These are phyloP conservation scores for Colletotrichum musae DNA, from an alignment of 2,329 filamentous ascomycete species.

Conservation along the genomic window DNA sequence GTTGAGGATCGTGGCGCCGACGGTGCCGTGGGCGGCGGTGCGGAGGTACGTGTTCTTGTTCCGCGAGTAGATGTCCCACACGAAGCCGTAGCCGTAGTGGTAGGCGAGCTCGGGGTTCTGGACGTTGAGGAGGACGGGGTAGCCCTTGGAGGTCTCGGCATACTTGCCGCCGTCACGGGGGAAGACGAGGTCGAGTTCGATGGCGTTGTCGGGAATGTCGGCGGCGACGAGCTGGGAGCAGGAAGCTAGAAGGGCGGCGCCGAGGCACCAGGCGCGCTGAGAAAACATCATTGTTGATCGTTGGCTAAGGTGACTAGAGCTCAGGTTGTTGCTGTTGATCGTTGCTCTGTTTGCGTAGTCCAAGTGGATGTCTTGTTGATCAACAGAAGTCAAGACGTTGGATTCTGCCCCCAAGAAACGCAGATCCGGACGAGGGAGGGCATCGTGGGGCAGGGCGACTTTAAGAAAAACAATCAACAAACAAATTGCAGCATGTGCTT, in stretches of 20 bases:
- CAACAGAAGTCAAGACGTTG: slow-evolving; percentile 12
- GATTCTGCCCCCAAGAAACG: slow-evolving; percentile 25
- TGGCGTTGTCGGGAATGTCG: slow-evolving; percentile 37
- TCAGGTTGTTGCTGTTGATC: slow-evolving; percentile 3
- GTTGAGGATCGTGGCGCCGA: slow-evolving; percentile 36
- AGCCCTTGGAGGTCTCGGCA: slow-evolving; percentile 33
- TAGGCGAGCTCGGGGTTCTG: slow-evolving; percentile 40
- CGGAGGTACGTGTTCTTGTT: slow-evolving; percentile 37
- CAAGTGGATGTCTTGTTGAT: slow-evolving; percentile 6
- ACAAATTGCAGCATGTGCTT: not conserved
- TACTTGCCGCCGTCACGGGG: slow-evolving; percentile 38
- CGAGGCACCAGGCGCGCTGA: slow-evolving; percentile 22
- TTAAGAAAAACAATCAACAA: slow-evolving; percentile 15
- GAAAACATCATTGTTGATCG: slow-evolving; percentile 25
- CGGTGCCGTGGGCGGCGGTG: slow-evolving; percentile 35
- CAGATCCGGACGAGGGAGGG: slow-evolving; percentile 8
- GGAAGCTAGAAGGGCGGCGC: slow-evolving; percentile 26
- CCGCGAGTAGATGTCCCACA: slow-evolving; percentile 38
- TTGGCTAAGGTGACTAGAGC: not conserved
- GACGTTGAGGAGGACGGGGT: slow-evolving; percentile 38
- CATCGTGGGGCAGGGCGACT: slow-evolving; percentile 28
- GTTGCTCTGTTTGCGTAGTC: not conserved
- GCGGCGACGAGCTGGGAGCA: slow-evolving; percentile 26
- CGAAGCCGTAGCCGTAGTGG: slow-evolving; percentile 39
- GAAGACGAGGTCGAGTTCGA: slow-evolving; percentile 41